Conservation (phyloP, 352 stramenopile genomes). For the Bremia lactucae region DNA sequence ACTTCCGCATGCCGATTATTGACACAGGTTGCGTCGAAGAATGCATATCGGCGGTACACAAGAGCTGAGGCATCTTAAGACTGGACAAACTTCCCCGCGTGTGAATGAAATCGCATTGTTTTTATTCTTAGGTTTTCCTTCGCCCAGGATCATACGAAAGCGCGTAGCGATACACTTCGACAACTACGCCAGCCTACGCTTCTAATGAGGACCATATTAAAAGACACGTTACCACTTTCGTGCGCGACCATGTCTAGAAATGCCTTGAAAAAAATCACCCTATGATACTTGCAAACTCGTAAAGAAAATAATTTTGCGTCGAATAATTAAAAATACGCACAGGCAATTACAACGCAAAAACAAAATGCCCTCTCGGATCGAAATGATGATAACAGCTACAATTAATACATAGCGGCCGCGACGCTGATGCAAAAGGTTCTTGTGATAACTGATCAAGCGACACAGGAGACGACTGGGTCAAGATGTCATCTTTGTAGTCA, state of each 20-base stretch:
- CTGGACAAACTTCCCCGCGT: conserved; percentile 75
- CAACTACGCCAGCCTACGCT: conserved; percentile 59
- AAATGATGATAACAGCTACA: no score
- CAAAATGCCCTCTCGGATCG: conserved; percentile 52
- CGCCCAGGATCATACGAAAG: conserved; percentile 64
- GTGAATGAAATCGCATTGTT: conserved; percentile 77
- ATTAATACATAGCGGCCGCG: no score
- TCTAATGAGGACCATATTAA: conserved; percentile 71
- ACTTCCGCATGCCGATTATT: conserved; percentile 81
- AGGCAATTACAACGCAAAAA: conserved; percentile 50
- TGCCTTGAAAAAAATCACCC: conserved; percentile 46
- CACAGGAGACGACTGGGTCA: no score
- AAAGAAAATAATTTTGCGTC: conserved; percentile 75
- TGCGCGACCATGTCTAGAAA: conserved; percentile 66
- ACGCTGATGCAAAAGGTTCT: no score
- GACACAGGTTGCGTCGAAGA: conserved; percentile 55
- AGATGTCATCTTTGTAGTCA: no score
- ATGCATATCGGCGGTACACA: conserved; percentile 61
- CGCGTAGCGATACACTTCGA: conserved; percentile 73
- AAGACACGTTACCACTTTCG: conserved; percentile 29
- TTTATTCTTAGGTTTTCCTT: conserved; percentile 81
- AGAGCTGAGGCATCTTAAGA: conserved; percentile 76
- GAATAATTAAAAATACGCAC: conserved; percentile 74
- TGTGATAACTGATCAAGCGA: no score
- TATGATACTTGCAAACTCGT: conserved; percentile 62